A percentile compares a stretch with the other conserved stretches of the same genome.
These are phyloP conservation scores for Mycena epipterygia DNA, from an alignment of 768 basidiomycete genomes.

Conservation along the genomic window DNA sequence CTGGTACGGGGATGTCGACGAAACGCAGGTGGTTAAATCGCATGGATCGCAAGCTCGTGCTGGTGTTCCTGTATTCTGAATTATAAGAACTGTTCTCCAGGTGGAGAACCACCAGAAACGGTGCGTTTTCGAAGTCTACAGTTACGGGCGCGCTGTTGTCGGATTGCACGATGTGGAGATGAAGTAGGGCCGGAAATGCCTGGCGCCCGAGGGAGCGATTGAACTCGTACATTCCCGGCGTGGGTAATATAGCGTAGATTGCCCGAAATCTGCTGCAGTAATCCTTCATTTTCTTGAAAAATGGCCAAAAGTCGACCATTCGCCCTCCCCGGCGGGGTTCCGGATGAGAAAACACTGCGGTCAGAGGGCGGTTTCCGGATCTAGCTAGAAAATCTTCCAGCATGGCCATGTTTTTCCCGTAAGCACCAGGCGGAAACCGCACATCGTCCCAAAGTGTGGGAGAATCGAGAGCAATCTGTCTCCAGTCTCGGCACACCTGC, in stretches of 20 bases:
- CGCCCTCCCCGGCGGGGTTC: background rate
- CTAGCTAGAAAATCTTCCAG: background rate
- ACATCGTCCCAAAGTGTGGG: conserved; percentile 19
- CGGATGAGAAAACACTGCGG: conserved; percentile 5
- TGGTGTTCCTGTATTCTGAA: conserved; percentile 9
- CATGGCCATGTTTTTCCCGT: background rate
- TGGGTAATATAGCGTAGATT: conserved; percentile 16
- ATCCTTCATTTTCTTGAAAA: conserved; percentile 16
- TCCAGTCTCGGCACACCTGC: conserved; percentile 12
- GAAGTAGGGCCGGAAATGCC: conserved; percentile 1
- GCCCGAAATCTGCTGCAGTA: conserved; percentile 4
- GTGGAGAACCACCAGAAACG: background rate
- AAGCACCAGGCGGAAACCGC: conserved; percentile 5
- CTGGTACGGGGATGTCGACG: background rate
- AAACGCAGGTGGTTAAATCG: background rate
- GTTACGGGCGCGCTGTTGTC: conserved; percentile 4
- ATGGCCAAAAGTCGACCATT: background rate
- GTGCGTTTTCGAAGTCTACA: conserved; percentile 6
- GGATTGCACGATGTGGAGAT: conserved; percentile 13
- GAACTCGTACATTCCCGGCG: background rate
- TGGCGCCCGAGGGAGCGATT: background rate
- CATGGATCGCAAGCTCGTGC: conserved; percentile 3
- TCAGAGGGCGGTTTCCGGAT: conserved; percentile 1
- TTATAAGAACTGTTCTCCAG: conserved; percentile 6
- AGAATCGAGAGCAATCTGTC: conserved; percentile 14